These are phyloP conservation scores for Populus trichocarpa DNA, from an alignment of 441 rosid genomes.

Conservation along the genomic window DNA sequence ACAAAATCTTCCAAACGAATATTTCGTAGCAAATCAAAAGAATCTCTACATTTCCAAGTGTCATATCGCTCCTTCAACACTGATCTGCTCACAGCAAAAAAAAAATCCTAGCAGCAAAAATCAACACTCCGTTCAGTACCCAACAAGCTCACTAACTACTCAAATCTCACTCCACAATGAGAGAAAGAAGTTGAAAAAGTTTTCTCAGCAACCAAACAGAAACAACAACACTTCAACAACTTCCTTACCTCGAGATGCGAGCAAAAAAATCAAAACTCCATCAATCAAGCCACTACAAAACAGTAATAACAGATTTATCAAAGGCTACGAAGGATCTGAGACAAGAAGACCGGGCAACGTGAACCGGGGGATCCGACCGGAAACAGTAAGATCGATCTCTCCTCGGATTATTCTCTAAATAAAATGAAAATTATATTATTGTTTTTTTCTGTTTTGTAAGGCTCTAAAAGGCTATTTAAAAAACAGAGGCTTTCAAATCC, in stretches of 20 bases:
- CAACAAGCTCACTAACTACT: background rate
- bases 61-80: slow-evolving; percentile 17
- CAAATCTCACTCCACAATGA: background rate
- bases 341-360: background rate
- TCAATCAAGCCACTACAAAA: slow-evolving; percentile 2
- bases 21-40: background rate
- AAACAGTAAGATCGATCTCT: background rate
- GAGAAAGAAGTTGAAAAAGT: background rate
- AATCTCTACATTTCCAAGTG: background rate
- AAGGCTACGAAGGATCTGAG: slow-evolving; percentile 25
- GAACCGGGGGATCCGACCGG: background rate
- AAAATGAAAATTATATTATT: background rate
- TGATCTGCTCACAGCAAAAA: slow-evolving; percentile 33
- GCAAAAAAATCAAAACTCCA: slow-evolving; percentile 39
- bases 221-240: background rate
- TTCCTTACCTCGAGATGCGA: slow-evolving; percentile 30
- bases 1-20: background rate
- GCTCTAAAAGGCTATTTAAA: background rate
- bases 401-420: background rate
- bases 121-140: background rate
- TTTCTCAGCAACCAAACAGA: slow-evolving; percentile 33
- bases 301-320: slow-evolving; percentile 15
- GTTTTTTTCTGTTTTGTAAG: background rate
- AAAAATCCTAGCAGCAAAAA: background rate
- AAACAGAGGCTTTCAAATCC: slow-evolving; percentile 32